Percentiles rank a stretch among this genome's conserved stretches.
Conservation (phyloP, 2,329 filamentous ascomycete genomes). For the Fusarium tricinctum region DNA sequence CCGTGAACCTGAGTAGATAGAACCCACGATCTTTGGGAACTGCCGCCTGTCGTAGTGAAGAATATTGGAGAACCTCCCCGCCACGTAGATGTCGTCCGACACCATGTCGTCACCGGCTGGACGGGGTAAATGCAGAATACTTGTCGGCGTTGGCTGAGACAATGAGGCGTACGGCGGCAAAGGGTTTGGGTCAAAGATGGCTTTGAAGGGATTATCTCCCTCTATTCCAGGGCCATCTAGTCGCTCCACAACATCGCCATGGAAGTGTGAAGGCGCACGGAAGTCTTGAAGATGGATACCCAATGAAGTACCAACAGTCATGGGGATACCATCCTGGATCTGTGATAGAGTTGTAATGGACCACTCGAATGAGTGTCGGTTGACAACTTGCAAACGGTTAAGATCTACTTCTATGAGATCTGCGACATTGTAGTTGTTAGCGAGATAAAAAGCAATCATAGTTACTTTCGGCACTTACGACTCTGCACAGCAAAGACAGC, state of each 20-base stretch:
- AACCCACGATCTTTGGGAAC: conserved; percentile 82
- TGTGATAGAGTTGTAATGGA: conserved; percentile 87
- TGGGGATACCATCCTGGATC: conserved; percentile 73
- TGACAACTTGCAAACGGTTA: conserved; percentile 76
- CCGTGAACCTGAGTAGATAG: conserved; percentile 86
- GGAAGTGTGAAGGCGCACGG: conserved; percentile 60
- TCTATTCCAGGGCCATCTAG: conserved; percentile 50
- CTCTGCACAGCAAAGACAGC: conserved; percentile 87
- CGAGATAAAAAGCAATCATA: background rate
- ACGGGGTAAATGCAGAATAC: conserved; percentile 81
- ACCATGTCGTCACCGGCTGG: conserved; percentile 66
- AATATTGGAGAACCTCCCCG: conserved; percentile 89
- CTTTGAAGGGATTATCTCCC: conserved; percentile 52
- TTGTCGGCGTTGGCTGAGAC: conserved; percentile 84
- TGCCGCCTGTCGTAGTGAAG: conserved; percentile 89
- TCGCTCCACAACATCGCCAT: conserved; percentile 55
- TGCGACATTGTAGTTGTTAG: conserved; percentile 30
- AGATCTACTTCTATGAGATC: conserved; percentile 86
- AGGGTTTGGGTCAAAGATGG: conserved; percentile 66
- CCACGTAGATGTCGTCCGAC: conserved; percentile 87
- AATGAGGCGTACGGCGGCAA: conserved; percentile 76
- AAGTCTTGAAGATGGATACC: conserved; percentile 88
- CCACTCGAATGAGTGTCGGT: conserved; percentile 80
- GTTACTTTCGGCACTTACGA: conserved; percentile 59
- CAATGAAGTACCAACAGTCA: conserved; percentile 86